phyloP scores from a whole-genome alignment of 1,284 basidiomycete species.

The Papiliotrema terrestris region DNA sequence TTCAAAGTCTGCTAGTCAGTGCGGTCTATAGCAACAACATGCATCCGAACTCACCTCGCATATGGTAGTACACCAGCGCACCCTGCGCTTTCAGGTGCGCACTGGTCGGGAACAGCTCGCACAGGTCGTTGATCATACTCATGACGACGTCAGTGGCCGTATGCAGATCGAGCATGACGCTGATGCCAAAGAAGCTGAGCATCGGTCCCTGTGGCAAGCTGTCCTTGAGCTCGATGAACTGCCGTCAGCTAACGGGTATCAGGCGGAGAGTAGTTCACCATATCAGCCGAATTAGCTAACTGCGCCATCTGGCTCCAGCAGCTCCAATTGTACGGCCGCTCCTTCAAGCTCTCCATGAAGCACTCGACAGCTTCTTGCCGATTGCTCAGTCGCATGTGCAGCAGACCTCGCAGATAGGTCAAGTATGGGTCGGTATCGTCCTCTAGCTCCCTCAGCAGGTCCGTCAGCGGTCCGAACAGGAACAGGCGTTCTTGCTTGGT shows the following conservation, averaged over 20 bases:
- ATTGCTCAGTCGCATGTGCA: conserved; percentile 70
- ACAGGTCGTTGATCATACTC: conserved; percentile 68
- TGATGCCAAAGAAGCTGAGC: conserved; percentile 74
- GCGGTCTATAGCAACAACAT: neutral
- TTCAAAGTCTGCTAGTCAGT: conserved; percentile 65
- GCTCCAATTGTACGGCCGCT: conserved; percentile 95
- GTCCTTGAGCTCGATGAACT: conserved; percentile 48
- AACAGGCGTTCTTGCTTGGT: conserved; percentile 64
- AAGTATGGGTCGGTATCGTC: conserved; percentile 71
- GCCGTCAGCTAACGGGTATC: conserved; percentile 2
- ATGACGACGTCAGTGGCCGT: conserved; percentile 75
- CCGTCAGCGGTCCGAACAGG: conserved; percentile 63
- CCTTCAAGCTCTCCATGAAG: conserved; percentile 70
- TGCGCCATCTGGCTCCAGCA: conserved; percentile 78
- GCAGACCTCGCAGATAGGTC: conserved; percentile 79
- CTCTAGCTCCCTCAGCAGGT: conserved; percentile 61
- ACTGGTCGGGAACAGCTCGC: conserved; percentile 77
- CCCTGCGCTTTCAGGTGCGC: conserved; percentile 81
- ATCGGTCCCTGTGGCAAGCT: conserved; percentile 41
- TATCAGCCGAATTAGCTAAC: conserved; percentile 82
- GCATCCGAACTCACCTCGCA: conserved; percentile 67
- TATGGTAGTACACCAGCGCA: conserved; percentile 82
- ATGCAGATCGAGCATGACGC: conserved; percentile 85
- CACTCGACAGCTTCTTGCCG: conserved; percentile 83
- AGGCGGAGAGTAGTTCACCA: conserved; percentile 56